Conservation (phyloP, 164 flowering plant genomes). For the Chloranthus sessilifolius region DNA sequence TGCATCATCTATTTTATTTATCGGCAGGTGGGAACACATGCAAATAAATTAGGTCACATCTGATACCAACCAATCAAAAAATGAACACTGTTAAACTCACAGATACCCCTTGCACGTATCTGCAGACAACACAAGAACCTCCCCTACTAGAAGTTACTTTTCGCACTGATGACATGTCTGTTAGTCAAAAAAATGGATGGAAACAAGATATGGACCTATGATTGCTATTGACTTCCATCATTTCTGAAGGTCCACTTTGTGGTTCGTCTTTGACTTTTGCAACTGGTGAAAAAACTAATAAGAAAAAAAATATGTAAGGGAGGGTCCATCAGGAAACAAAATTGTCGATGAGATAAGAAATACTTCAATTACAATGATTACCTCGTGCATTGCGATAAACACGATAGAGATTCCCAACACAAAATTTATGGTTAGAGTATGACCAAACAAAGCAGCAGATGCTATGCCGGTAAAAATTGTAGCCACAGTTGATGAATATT, state of each 20-base stretch:
- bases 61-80: too few species aligned
- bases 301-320: conserved; percentile 8
- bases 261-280: conserved; percentile 78
- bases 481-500: conserved; percentile 97
- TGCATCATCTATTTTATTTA: too few species aligned
- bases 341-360: neutral
- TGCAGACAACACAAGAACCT: too few species aligned
- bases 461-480: conserved; percentile 98
- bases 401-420: conserved; percentile 92
- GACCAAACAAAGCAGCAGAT: conserved; percentile 93
- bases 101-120: too few species aligned
- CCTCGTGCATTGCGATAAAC: conserved; percentile 99
- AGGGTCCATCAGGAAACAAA: neutral
- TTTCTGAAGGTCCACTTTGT: conserved; percentile 53
- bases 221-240: conserved; percentile 37
- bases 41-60: too few species aligned
- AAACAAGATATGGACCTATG: conserved; percentile 37
- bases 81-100: too few species aligned
- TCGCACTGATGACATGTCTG: too few species aligned
- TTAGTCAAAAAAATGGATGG: too few species aligned
- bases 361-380: conserved; percentile 13
- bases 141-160: too few species aligned
- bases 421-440: conserved; percentile 83
- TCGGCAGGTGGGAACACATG: too few species aligned
- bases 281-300: conserved; percentile 87